These are phyloP conservation scores for Xylaria grammica DNA, from an alignment of 495 filamentous ascomycete species.

Conservation along the genomic window DNA sequence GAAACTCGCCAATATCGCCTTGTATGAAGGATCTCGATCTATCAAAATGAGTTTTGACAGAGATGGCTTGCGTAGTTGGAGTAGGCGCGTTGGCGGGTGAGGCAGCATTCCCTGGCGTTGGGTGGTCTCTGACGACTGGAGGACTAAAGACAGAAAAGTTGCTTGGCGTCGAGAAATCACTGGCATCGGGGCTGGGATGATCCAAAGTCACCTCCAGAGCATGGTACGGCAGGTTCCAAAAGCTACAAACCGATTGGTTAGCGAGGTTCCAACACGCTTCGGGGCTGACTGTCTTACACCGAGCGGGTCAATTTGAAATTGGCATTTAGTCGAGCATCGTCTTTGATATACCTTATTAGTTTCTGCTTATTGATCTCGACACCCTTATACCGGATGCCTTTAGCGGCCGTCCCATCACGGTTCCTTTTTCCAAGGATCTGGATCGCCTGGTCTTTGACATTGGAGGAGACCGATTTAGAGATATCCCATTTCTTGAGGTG, in stretches of 20 bases:
- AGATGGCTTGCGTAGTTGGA: neutral
- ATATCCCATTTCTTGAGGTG: slow-evolving; percentile 50
- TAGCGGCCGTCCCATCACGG: neutral
- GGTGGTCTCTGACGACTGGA: neutral
- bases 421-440: neutral
- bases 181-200: neutral
- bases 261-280: too few relatives aligned
- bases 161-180: neutral
- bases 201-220: neutral
- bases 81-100: neutral
- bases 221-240: neutral
- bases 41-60: neutral
- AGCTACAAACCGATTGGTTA: too few relatives aligned
- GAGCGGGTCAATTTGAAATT: neutral
- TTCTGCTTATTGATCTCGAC: neutral
- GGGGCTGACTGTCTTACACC: neutral
- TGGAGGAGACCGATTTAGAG: slow-evolving; percentile 29
- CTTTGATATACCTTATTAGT: neutral
- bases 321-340: neutral
- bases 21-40: neutral
- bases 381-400: neutral
- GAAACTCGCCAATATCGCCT: neutral
- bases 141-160: neutral
- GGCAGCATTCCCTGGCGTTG: neutral
- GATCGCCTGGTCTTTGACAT: neutral